Evolutionary conservation across 345 rosid species (phyloP).

Genomic region (Ceriops decandra): DNA sequence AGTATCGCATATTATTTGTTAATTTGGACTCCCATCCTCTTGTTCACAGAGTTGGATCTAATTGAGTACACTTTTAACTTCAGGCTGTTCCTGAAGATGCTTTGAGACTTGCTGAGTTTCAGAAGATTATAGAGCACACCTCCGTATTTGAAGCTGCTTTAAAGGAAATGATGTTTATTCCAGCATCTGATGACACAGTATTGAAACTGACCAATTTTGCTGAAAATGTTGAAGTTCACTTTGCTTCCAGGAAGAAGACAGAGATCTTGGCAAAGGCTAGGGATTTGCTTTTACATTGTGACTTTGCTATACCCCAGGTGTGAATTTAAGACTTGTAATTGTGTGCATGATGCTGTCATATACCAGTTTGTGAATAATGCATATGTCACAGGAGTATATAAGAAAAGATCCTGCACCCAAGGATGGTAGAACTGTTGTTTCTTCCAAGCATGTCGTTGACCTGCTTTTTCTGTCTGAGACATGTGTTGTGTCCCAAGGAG

Average conservation of each 20-base stretch:
- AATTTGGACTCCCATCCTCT: neutral
- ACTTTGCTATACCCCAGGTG: constrained; percentile 72
- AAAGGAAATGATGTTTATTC: constrained; percentile 63
- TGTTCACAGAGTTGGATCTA: neutral
- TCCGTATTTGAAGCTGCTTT: constrained; percentile 69
- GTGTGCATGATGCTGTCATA: constrained; percentile 14
- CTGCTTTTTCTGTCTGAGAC: constrained; percentile 74
- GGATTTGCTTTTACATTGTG: constrained; percentile 67
- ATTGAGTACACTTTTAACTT: constrained; percentile 14
- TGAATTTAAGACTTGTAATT: constrained; percentile 23
- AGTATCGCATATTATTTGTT: neutral
- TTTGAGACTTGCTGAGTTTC: constrained; percentile 79
- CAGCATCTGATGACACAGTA: constrained; percentile 57
- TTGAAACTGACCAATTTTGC: constrained; percentile 75
- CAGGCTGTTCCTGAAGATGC: constrained; percentile 98
- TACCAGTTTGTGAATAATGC: constrained; percentile 7
- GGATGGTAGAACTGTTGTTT: constrained; percentile 27
- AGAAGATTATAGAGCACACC: constrained; percentile 60
- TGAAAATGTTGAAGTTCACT: constrained; percentile 93
- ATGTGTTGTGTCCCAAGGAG: constrained; percentile 80
- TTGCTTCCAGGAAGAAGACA: constrained; percentile 75
- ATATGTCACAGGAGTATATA: constrained; percentile 47
- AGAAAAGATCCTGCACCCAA: constrained; percentile 29
- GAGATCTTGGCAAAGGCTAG: constrained; percentile 91
- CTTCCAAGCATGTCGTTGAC: constrained; percentile 54